Evolutionary conservation across 345 rosid genomes (phyloP), one percentile per base, ranked within the genome.

Genomic region (Hibiscus tridactylites): DNA sequence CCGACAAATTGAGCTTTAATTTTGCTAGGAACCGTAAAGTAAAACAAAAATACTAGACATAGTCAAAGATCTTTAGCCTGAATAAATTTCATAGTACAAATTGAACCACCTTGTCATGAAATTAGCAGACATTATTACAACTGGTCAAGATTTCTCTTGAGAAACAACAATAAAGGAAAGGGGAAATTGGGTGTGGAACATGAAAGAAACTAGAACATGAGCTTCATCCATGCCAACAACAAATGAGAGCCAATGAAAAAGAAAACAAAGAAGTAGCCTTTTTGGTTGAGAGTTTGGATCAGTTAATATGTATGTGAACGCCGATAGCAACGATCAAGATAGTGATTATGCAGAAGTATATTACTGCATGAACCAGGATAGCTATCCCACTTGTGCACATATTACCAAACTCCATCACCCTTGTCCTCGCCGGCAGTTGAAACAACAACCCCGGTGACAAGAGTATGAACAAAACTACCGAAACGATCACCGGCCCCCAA

Each of bases 381-480:
- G 99, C 82, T 12, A 92, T 92, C 73, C 97, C 98, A 64, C 99
- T 92, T 1, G 97, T 95, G n/a, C 73, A 76, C 97, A 92, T 88
- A 88, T 92, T 95, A 21, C 97, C 99, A 37, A 95, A 95, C 75
- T 95, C 97, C 9, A 92, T 80, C 61, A 95, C 90, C 49, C 99
- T 81, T 1, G 80, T 74, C 37, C 85, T 90, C 10, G 96, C 87
- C 0, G 99, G 99, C 58, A 92, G 47, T 85, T 95, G 99, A 78
- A 95, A 88, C 73, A 95, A 73, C 72, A 95, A 78, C n/a, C 99
- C 99, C 9, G 99, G 99, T 31, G 97, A 95, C 50, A 95, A 70
- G 33, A 95, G 80, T 74, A 95, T 86, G 89, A 95, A 95, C 75
- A 95, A 26, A 39, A 33, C 85, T 74, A 84, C 96, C 0, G 97